Evolutionary conservation across 495 filamentous ascomycete genomes (phyloP).

Genomic region (Clavariopsis aquatica): DNA sequence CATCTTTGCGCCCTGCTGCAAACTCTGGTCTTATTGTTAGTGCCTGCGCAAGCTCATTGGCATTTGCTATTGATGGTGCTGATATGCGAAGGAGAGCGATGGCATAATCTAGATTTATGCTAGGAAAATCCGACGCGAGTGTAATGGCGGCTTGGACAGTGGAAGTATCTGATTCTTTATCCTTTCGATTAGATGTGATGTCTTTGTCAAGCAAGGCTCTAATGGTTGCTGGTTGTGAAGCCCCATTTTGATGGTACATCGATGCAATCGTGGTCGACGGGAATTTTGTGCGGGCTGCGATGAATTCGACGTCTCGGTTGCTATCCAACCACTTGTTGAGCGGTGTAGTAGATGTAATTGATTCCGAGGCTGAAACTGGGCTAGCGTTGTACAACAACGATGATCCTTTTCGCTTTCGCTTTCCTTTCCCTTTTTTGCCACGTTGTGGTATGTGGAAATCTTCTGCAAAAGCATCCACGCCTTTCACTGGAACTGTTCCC

Average conservation of each 20-base stretch:
- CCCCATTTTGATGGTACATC: conserved; percentile 62
- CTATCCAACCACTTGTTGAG: conserved; percentile 60
- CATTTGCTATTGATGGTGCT: conserved; percentile 55
- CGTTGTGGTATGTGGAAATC: conserved; percentile 47
- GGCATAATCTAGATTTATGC: conserved; percentile 49
- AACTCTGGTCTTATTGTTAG: conserved; percentile 41
- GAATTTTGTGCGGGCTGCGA: conserved; percentile 54
- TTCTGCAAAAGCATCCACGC: conserved; percentile 75
- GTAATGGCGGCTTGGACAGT: conserved; percentile 55
- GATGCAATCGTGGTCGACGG: conserved; percentile 56
- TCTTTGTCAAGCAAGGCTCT: conserved; percentile 51
- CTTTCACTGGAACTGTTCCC: conserved; percentile 58
- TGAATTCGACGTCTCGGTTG: conserved; percentile 61
- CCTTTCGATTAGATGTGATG: conserved; percentile 41
- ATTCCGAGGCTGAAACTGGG: conserved; percentile 24
- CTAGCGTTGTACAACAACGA: neutral
- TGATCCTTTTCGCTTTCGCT: conserved; percentile 41
- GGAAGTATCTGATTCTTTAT: conserved; percentile 44
- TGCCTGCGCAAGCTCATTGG: conserved; percentile 61
- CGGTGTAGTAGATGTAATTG: conserved; percentile 3
- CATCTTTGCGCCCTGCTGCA: conserved; percentile 9
- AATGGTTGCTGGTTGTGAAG: conserved; percentile 60
- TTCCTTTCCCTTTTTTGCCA: conserved; percentile 52
- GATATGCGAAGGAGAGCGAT: conserved; percentile 58
- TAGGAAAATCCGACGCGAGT: conserved; percentile 56